These are phyloP conservation scores for Annulohypoxylon stygium DNA, from an alignment of 495 filamentous ascomycete genomes.

Conservation along the genomic window DNA sequence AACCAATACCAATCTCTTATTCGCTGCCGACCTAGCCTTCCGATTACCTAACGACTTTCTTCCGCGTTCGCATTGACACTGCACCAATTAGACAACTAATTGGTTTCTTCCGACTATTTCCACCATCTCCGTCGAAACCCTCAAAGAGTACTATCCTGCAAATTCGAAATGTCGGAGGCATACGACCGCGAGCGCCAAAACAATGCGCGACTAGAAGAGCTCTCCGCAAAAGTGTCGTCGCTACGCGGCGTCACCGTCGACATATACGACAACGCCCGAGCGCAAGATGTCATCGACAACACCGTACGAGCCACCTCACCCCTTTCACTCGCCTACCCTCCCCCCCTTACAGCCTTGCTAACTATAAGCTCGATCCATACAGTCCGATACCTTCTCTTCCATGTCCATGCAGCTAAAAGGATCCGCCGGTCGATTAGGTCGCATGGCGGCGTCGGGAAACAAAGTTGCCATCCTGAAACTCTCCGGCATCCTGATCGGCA, in stretches of 20 bases:
- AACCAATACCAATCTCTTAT: slow-evolving; percentile 1
- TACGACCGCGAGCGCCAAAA: slow-evolving; percentile 98
- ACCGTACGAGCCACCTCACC: slow-evolving; percentile 68
- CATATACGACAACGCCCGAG: slow-evolving; percentile 94
- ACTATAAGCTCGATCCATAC: not conserved
- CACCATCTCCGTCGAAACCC: not conserved
- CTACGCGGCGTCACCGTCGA: slow-evolving; percentile 97
- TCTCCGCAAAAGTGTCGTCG: slow-evolving; percentile 88
- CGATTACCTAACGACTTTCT: not conserved
- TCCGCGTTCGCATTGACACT: slow-evolving; percentile 3
- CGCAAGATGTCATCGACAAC: slow-evolving; percentile 86
- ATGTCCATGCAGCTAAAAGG: slow-evolving; percentile 79
- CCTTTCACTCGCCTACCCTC: not conserved
- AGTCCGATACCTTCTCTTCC: slow-evolving; percentile 70
- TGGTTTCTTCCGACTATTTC: not conserved
- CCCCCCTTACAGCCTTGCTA: slow-evolving; percentile 1
- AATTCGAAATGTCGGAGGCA: slow-evolving; percentile 83
- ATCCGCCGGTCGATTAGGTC: slow-evolving; percentile 85
- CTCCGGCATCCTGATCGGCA: slow-evolving; percentile 82
- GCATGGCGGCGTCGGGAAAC: slow-evolving; percentile 92
- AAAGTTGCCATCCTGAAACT: slow-evolving; percentile 92
- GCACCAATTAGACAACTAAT: slow-evolving; percentile 3
- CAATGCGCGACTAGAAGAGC: slow-evolving; percentile 92
- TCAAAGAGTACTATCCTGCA: not conserved
- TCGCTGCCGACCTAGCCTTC: slow-evolving; percentile 1